Conservation (phyloP, 345 rosid genomes). For the Gossypium raimondii region DNA sequence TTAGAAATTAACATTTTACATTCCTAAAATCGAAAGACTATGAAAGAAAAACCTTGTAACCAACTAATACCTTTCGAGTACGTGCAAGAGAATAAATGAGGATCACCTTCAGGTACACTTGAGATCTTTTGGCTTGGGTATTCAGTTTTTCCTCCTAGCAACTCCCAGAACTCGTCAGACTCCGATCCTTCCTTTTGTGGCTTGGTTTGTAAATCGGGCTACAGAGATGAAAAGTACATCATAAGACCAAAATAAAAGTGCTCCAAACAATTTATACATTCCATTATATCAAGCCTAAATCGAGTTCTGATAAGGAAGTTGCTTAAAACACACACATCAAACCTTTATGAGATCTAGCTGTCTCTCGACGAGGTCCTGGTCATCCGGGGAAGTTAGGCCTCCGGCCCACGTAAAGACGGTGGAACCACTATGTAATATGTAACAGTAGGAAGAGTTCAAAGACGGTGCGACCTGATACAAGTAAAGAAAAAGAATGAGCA, state of each 20-base stretch:
- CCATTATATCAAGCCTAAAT: constrained; percentile 8
- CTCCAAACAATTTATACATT: not conserved
- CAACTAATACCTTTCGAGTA: constrained; percentile 55
- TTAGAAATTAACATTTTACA: constrained; percentile 11
- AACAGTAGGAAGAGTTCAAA: constrained; percentile 87
- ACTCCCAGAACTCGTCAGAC: constrained; percentile 86
- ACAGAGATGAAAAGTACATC: constrained; percentile 30
- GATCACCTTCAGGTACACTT: constrained; percentile 77
- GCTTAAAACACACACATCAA: constrained; percentile 17
- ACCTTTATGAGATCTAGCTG: constrained; percentile 98
- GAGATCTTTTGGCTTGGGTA: constrained; percentile 68
- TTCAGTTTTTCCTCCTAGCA: constrained; percentile 84
- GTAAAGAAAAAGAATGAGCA: constrained; percentile 12
- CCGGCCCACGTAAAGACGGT: constrained; percentile 91
- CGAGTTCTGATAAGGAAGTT: constrained; percentile 10
- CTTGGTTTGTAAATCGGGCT: constrained; percentile 81
- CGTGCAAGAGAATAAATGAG: constrained; percentile 87
- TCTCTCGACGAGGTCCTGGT: constrained; percentile 86
- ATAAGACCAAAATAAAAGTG: not conserved
- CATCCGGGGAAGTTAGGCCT: constrained; percentile 65
- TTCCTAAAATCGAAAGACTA: constrained; percentile 5
- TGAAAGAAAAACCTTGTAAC: constrained; percentile 14
- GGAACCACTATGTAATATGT: constrained; percentile 76
- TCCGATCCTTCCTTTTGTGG: constrained; percentile 95
- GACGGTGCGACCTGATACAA: constrained; percentile 70